Evolutionary conservation across 345 rosid genomes (phyloP).

Genomic region (Ceriops zippeliana): DNA sequence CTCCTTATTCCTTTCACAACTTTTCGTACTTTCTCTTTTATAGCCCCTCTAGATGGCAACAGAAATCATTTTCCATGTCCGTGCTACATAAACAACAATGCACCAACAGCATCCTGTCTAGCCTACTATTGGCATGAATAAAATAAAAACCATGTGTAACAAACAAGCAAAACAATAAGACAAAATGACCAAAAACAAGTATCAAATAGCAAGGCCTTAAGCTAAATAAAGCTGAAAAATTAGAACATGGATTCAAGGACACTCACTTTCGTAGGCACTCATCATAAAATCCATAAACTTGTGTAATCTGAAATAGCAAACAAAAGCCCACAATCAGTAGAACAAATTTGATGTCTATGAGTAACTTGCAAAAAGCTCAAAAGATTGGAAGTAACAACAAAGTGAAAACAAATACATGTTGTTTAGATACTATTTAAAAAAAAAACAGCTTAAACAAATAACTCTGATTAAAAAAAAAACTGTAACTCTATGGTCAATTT

Average conservation of each 20-base stretch:
- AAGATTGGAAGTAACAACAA: background rate
- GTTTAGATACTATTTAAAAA: background rate
- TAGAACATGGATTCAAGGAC: slow-evolving; percentile 19
- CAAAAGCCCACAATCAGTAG: slow-evolving; percentile 14
- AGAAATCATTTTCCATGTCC: too few species aligned
- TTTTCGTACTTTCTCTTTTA: too few species aligned
- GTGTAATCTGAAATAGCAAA: slow-evolving; percentile 74
- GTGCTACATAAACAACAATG: too few species aligned
- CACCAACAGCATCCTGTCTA: too few species aligned
- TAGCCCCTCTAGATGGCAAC: too few species aligned
- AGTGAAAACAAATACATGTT: too few species aligned
- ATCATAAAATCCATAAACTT: slow-evolving; percentile 98
- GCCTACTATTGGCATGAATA: too few species aligned
- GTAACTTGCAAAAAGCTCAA: background rate
- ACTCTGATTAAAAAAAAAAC: too few species aligned
- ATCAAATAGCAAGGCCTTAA: background rate
- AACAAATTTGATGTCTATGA: background rate
- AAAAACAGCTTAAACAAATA: background rate
- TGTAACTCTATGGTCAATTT: background rate
- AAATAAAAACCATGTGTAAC: too few species aligned
- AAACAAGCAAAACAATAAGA: too few species aligned
- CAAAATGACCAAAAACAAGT: background rate
- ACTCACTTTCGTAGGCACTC: slow-evolving; percentile 98
- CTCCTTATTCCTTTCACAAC: too few species aligned
- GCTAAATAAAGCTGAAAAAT: background rate